phyloP scores from a whole-genome alignment of 2,329 filamentous ascomycete species.

The Cytospora piceae region DNA sequence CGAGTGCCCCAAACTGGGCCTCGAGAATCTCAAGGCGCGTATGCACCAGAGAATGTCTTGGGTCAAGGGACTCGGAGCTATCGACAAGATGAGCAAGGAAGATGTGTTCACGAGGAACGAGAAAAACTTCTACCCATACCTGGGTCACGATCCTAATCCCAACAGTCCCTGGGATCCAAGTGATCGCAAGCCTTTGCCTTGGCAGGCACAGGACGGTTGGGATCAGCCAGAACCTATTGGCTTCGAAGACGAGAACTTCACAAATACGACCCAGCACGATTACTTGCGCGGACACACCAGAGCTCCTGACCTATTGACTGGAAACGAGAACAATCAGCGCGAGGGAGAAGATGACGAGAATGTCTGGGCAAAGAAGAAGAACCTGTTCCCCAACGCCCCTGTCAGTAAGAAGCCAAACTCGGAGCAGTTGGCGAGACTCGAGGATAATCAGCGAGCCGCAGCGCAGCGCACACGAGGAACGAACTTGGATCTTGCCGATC shows the following conservation, averaged over 20 bases:
- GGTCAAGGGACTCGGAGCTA: conserved; percentile 36
- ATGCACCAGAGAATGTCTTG: conserved; percentile 42
- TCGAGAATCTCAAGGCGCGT: conserved; percentile 17
- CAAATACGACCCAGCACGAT: conserved; percentile 15
- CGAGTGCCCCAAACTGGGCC: conserved; percentile 43
- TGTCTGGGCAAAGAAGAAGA: conserved; percentile 35
- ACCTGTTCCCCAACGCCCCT: conserved; percentile 36
- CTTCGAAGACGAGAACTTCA: background rate
- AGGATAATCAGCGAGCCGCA: conserved; percentile 7
- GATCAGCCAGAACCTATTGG: background rate
- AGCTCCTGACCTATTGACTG: conserved; percentile 28
- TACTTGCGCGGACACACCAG: conserved; percentile 32
- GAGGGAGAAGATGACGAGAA: conserved; percentile 23
- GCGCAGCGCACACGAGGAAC: background rate
- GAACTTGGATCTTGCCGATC: conserved; percentile 43
- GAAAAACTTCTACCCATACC: conserved; percentile 21
- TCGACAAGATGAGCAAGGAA: conserved; percentile 12
- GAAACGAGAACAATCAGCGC: conserved; percentile 7
- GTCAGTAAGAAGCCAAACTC: conserved; percentile 31
- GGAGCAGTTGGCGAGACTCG: conserved; percentile 29
- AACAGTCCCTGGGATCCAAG: background rate
- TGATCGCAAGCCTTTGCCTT: conserved; percentile 23
- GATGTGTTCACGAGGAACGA: conserved; percentile 1
- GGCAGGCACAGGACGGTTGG: conserved; percentile 17
- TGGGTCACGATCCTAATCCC: conserved; percentile 2